Evolutionary conservation across 768 basidiomycete genomes (phyloP).

Genomic region (Lactarius hengduanensis): DNA sequence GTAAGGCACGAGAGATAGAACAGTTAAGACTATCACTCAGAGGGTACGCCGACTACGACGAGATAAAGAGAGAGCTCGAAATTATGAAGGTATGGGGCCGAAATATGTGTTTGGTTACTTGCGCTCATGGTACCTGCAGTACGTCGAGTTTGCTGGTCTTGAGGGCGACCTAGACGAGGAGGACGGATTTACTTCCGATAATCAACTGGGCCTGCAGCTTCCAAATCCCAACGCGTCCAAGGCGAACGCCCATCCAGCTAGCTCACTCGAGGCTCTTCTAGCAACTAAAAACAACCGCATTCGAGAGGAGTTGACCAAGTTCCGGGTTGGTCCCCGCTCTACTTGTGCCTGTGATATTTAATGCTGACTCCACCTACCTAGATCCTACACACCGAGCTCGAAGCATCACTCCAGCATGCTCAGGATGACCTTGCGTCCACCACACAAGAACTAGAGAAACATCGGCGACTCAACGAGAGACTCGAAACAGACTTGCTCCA

Average conservation of each 20-base stretch:
- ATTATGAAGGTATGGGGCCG: constrained; percentile 84
- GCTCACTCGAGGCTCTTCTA: constrained; percentile 86
- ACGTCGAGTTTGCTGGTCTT: constrained; percentile 91
- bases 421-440: constrained; percentile 58
- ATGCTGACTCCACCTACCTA: constrained; percentile 33
- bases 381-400: constrained; percentile 84
- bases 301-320: constrained; percentile 88
- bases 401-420: constrained; percentile 58
- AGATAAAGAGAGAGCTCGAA: constrained; percentile 95
- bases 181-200: constrained; percentile 35
- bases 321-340: constrained; percentile 56
- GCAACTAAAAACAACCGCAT: constrained; percentile 93
- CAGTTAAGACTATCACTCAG: constrained; percentile 66
- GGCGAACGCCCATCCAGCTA: constrained; percentile 68
- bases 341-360: neutral
- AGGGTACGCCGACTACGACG: constrained; percentile 86
- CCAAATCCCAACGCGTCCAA: constrained; percentile 91
- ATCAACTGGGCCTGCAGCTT: constrained; percentile 58
- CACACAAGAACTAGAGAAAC: constrained; percentile 69
- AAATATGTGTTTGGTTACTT: neutral
- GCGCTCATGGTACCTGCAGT: constrained; percentile 48
- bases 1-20: constrained; percentile 62
- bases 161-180: constrained; percentile 72
- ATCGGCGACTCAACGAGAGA: constrained; percentile 79
- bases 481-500: constrained; percentile 89